Base-by-base conservation (phyloP, 371 early-diverging fungal genomes). In the Choanephora cucurbitarum region DNA sequence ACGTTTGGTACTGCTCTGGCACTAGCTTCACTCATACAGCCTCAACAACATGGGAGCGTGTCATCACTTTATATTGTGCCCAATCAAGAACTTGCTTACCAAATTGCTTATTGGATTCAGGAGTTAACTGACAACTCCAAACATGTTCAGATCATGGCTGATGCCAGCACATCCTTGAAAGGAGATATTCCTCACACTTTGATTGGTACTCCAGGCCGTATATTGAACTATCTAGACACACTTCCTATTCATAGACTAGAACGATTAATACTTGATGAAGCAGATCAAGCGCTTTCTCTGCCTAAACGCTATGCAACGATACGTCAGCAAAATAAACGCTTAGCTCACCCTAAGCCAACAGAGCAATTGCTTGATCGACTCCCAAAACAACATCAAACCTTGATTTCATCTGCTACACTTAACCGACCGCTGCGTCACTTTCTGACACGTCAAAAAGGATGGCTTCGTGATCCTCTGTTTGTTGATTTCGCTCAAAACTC, bases 11-110 rank as follows among this genome's bases (percentile, higher is more conserved):
- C 88, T 17, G 73, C 87, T 6, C 60, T 83, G 1, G 70, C 85
- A 0, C 51, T 90, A 18, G 67, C 71, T 6, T 63, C 63, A 0
- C 21, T 52, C 7, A 18, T 62, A 0, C 57, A 49, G 10, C 22
- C 41, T 15, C 10, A 39, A 10, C 39, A 31, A 21, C 22, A 42
- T 23, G 47, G 57, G 43, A 72, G 64, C 9, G 69, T 70, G 18
- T 78, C 71, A 6, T 72, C 88, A 1, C 69, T 97, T 6, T 77
- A 94, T 33, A 62, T 96, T 37, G 92, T 86, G 8, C 93, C 93
- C 2, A 95, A 93, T 24, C 86, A 92, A 55, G 96, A 96, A 58
- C 77, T 98, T 9, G 96, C 93, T 1, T 57, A 82, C 15, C 98
- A 98, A 63, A 80, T 93, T 11, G 60, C 63, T 7, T 48, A 52